phyloP scores from a whole-genome alignment of 331 rosid species.

The Erythrophleum ivorense region DNA sequence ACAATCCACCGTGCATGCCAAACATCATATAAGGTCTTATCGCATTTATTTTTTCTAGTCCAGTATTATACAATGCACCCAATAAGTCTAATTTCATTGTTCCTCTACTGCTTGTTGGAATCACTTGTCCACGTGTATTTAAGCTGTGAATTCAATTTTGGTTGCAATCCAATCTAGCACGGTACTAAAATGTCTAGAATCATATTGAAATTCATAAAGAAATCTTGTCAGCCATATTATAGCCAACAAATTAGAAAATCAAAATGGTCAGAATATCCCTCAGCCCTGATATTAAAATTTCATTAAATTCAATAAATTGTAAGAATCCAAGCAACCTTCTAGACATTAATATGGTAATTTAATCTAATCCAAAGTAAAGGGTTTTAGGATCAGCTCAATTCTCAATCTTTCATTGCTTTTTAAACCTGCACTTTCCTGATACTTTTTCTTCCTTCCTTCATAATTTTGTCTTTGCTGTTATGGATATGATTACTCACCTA shows the following conservation, averaged over 20 bases:
- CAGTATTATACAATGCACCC: background rate
- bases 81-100: background rate
- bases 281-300: background rate
- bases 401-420: background rate
- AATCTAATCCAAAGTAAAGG: background rate
- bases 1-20: background rate
- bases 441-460: background rate
- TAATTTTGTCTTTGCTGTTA: background rate
- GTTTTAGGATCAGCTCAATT: background rate
- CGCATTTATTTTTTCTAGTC: background rate
- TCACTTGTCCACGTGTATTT: background rate
- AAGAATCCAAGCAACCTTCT: background rate
- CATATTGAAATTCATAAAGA: background rate
- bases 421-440: background rate
- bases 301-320: background rate
- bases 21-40: background rate
- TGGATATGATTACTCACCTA: background rate
- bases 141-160: background rate
- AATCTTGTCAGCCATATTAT: background rate
- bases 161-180: background rate
- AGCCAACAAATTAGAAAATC: background rate
- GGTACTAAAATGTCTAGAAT: background rate
- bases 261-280: background rate
- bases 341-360: background rate
- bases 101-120: background rate